Conservation (phyloP, 768 basidiomycete species). For the Podaxis mareebaensis region DNA sequence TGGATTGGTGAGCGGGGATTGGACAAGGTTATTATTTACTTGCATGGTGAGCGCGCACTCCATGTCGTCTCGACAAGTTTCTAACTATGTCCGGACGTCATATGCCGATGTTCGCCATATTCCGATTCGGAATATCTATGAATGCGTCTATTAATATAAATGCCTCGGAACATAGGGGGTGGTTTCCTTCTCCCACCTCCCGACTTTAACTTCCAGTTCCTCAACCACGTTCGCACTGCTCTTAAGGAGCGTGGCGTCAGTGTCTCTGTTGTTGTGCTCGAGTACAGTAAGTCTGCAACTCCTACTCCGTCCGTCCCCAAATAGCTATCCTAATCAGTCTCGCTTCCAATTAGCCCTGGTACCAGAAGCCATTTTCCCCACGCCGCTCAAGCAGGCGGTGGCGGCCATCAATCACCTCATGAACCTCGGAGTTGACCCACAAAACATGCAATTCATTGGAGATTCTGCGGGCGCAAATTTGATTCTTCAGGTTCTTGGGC, state of each 20-base stretch:
- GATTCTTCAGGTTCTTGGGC: slow-evolving; percentile 30
- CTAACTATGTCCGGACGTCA: neutral
- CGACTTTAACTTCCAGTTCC: slow-evolving; percentile 12
- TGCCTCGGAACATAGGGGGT: slow-evolving; percentile 16
- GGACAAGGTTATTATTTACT: slow-evolving; percentile 21
- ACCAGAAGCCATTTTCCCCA: slow-evolving; percentile 28
- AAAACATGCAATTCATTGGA: slow-evolving; percentile 33
- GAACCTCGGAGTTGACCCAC: slow-evolving; percentile 29
- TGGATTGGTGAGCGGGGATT: slow-evolving; percentile 20
- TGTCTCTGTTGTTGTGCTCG: slow-evolving; percentile 19
- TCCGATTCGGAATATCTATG: neutral
- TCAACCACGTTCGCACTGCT: slow-evolving; percentile 12
- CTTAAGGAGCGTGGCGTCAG: slow-evolving; percentile 18
- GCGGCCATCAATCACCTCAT: slow-evolving; percentile 30
- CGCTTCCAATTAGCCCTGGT: slow-evolving; percentile 24
- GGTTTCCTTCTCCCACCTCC: slow-evolving; percentile 19
- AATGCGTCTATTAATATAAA: neutral
- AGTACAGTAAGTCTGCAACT: slow-evolving; percentile 19
- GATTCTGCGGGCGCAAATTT: slow-evolving; percentile 39
- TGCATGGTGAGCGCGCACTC: slow-evolving; percentile 18
- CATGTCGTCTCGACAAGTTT: neutral
- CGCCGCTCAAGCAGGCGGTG: slow-evolving; percentile 29
- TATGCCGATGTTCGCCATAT: neutral
- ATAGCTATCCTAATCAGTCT: neutral
- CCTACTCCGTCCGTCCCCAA: neutral